Conservation (phyloP, 805 yeast genomes). For the Wickerhamiella sergipiensis region DNA sequence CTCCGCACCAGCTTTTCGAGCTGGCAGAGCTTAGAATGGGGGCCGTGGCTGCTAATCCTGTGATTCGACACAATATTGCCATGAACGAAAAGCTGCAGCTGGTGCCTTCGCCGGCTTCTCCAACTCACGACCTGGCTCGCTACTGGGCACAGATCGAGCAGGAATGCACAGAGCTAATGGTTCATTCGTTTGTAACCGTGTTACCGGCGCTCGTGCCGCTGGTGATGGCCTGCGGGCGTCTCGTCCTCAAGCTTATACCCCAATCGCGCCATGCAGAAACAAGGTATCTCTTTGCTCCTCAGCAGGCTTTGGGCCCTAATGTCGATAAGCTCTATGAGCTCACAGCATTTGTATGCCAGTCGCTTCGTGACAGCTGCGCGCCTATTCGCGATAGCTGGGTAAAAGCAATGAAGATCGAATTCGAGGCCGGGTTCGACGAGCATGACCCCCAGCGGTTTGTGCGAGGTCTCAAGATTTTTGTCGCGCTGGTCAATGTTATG, state of each 20-base stretch:
- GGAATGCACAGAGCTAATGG: slow-evolving; percentile 74
- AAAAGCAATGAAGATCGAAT: slow-evolving; percentile 56
- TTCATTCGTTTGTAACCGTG: slow-evolving; percentile 13
- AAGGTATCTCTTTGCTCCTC: slow-evolving; percentile 61
- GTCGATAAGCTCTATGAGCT: neutral
- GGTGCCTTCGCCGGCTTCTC: slow-evolving; percentile 2
- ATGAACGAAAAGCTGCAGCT: slow-evolving; percentile 79
- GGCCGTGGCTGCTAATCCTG: slow-evolving; percentile 83
- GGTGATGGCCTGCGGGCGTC: slow-evolving; percentile 64
- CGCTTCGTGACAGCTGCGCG: slow-evolving; percentile 83
- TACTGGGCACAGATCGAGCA: slow-evolving; percentile 86
- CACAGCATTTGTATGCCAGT: slow-evolving; percentile 33
- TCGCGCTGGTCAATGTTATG: slow-evolving; percentile 84
- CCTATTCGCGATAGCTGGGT: slow-evolving; percentile 93
- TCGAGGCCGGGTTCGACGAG: slow-evolving; percentile 29
- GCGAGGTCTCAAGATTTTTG: slow-evolving; percentile 63
- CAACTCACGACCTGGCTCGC: neutral
- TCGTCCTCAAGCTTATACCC: slow-evolving; percentile 64
- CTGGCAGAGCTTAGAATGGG: slow-evolving; percentile 76
- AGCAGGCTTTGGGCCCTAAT: slow-evolving; percentile 62
- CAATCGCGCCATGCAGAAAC: slow-evolving; percentile 56
- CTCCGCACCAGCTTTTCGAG: slow-evolving; percentile 66
- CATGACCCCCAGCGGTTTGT: slow-evolving; percentile 39
- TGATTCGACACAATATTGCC: slow-evolving; percentile 79
- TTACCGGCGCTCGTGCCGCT: slow-evolving; percentile 40